A percentile compares a stretch with the other conserved stretches of the same genome.
Conservation (phyloP, 2,329 filamentous ascomycete genomes). For the Aspergillus fijiensis region DNA sequence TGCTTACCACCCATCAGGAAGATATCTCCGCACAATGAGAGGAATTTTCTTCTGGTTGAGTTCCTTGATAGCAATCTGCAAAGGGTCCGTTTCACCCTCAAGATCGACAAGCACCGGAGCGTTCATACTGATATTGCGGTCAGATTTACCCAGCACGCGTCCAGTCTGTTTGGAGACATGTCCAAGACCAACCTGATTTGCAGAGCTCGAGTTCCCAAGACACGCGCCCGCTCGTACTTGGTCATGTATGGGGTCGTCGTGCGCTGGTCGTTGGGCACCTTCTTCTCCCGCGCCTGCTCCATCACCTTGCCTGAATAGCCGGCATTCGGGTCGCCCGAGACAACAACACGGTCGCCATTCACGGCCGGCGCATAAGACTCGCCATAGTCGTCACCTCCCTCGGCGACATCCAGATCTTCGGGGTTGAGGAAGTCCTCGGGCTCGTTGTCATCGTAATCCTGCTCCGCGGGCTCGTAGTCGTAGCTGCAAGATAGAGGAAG, state of each 20-base stretch:
- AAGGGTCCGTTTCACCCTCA: slow-evolving; percentile 94
- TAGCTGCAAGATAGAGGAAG: slow-evolving; percentile 31
- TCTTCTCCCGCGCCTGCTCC: slow-evolving; percentile 69
- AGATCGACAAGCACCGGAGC: slow-evolving; percentile 94
- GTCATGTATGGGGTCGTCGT: slow-evolving; percentile 98
- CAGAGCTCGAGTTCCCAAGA: slow-evolving; percentile 86
- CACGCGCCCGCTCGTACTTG: slow-evolving; percentile 94
- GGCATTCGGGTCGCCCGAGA: slow-evolving; percentile 54
- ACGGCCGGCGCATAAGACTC: slow-evolving; percentile 40
- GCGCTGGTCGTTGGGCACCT: slow-evolving; percentile 82
- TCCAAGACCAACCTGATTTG: slow-evolving; percentile 76
- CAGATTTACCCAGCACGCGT: background rate
- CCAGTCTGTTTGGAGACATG: background rate
- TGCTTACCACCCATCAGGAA: slow-evolving; percentile 90
- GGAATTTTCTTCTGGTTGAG: slow-evolving; percentile 98
- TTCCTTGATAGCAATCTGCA: slow-evolving; percentile 97
- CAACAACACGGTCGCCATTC: slow-evolving; percentile 43
- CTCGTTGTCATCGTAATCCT: slow-evolving; percentile 67
- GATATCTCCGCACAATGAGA: slow-evolving; percentile 87
- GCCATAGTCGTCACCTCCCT: slow-evolving; percentile 56
- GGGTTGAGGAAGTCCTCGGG: slow-evolving; percentile 58
- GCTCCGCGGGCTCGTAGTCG: slow-evolving; percentile 59
- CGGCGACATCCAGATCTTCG: slow-evolving; percentile 55
- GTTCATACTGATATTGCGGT: slow-evolving; percentile 70
- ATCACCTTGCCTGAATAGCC: slow-evolving; percentile 54